Evolutionary conservation across 768 basidiomycete species (phyloP).

Genomic region (Cystofilobasidium macerans): DNA sequence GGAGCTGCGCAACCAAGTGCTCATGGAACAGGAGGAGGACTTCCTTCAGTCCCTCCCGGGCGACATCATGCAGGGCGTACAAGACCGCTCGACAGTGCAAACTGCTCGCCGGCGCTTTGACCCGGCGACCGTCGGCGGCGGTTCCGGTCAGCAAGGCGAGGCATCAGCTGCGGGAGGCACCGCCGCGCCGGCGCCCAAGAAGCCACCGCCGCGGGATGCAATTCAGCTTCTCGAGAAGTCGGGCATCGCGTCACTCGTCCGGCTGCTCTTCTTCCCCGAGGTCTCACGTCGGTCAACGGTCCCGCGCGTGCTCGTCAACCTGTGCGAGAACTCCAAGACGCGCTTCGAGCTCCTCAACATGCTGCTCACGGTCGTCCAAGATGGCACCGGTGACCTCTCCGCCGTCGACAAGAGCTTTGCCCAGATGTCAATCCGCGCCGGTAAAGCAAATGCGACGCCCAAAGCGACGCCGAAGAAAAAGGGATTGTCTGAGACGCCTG

Average conservation of each 20-base stretch:
- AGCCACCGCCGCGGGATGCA: slow-evolving; percentile 61
- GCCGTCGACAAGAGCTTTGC: slow-evolving; percentile 84
- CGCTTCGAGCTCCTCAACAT: slow-evolving; percentile 87
- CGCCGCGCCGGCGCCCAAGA: slow-evolving; percentile 36
- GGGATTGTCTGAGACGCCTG: slow-evolving; percentile 32
- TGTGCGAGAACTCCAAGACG: slow-evolving; percentile 89
- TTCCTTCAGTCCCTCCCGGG: slow-evolving; percentile 26
- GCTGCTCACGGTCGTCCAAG: slow-evolving; percentile 84
- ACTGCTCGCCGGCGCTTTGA: slow-evolving; percentile 3
- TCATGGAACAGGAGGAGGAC: slow-evolving; percentile 25
- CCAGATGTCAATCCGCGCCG: slow-evolving; percentile 66
- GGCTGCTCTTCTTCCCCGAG: slow-evolving; percentile 92
- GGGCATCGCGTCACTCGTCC: slow-evolving; percentile 76
- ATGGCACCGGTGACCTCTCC: slow-evolving; percentile 82
- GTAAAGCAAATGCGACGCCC: slow-evolving; percentile 43
- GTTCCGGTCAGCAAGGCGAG: neutral
- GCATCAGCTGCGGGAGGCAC: neutral
- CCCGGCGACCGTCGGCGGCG: neutral
- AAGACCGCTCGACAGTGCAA: neutral
- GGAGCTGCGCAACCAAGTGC: slow-evolving; percentile 66
- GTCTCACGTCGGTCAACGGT: slow-evolving; percentile 72
- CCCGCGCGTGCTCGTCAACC: slow-evolving; percentile 80
- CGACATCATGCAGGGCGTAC: slow-evolving; percentile 7
- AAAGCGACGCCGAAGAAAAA: slow-evolving; percentile 59
- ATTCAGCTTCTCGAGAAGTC: slow-evolving; percentile 84